Evolutionary conservation across 352 stramenopile genomes (phyloP), one percentile per base, ranked within the genome.

Genomic region (Pythium utonaiense): DNA sequence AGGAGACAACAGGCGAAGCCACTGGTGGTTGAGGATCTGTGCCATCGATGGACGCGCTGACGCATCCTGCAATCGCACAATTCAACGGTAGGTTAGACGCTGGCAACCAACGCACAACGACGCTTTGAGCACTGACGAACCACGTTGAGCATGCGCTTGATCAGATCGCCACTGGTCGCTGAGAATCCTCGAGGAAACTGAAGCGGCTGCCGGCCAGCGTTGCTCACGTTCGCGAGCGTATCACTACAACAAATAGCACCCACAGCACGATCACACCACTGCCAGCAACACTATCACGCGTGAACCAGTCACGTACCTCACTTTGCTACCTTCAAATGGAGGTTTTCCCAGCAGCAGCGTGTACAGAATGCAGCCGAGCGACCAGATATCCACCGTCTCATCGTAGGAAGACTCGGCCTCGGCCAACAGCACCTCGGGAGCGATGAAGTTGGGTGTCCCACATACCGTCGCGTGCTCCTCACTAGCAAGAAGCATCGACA

Each of bases 401-500:
- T 75, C 71, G 66, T 93, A 91, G 9, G 48, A n/a, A 10, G 77
- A 58, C 10, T 65, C 36, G 4, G 53, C 49, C 8, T 64, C 63
- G 24, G 67, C 64, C 27, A 53, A 50, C n/a, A 94, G 60, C 6
- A 94, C 69, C 60, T 94, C 82, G 1, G 82, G 82, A 1, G 83
- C 85, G 54, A 94, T 89, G 53, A 91, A 94, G 53, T 94, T 94
- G 3, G 85, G 85, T 45, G 85, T 94, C 2, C 82, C 85, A 50
- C 82, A 94, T 51, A 92, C 84, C 2, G 85, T 93, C 44, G 61
- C 58, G 57, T 89, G 74, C 3, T 79, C 70, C 6, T 85, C 77
- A 45, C 70, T 85, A 33, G 2, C 33, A 10, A 10, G 12, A 34
- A 30, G 41, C 19, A 49, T 49, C 36, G 9, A 9, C 28, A 14